These are phyloP conservation scores for Akanthomyces uredinophilus DNA, from an alignment of 2,329 filamentous ascomycete species.

Conservation along the genomic window DNA sequence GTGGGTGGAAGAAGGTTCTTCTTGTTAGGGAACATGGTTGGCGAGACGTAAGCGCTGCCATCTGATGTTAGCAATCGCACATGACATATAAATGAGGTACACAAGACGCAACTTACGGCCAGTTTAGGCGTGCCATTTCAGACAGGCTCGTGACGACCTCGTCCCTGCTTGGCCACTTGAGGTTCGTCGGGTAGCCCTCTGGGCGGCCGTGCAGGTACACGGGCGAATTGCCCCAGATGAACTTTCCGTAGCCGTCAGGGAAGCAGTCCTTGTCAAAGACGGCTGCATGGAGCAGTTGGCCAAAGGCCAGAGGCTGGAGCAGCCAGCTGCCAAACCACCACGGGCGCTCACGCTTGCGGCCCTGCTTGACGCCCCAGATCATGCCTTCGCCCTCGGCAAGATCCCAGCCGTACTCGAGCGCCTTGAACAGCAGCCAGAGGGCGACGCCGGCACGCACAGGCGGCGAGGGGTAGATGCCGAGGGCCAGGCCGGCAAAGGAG, in stretches of 20 bases:
- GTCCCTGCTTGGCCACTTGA: conserved; percentile 70
- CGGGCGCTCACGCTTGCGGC: conserved; percentile 56
- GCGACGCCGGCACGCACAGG: conserved; percentile 71
- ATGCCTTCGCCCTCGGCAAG: conserved; percentile 68
- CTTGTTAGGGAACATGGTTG: conserved; percentile 75
- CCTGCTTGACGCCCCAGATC: conserved; percentile 53
- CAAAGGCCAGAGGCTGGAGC: conserved; percentile 69
- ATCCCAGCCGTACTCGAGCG: conserved; percentile 84
- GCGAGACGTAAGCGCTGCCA: conserved; percentile 68
- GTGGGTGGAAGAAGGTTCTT: conserved; percentile 59
- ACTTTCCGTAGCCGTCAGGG: conserved; percentile 40
- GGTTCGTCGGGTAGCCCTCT: conserved; percentile 56
- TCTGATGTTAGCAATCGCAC: conserved; percentile 1
- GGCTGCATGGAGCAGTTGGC: conserved; percentile 70
- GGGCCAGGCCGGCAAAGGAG: conserved; percentile 74
- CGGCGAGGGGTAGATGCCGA: conserved; percentile 66
- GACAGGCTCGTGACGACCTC: conserved; percentile 78
- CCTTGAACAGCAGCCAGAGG: conserved; percentile 75
- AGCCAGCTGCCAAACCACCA: conserved; percentile 85
- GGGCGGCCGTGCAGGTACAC: conserved; percentile 76
- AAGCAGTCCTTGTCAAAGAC: conserved; percentile 74
- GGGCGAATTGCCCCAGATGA: conserved; percentile 65
- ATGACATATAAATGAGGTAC: background rate
- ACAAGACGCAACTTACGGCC: conserved; percentile 60
- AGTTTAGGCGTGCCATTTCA: conserved; percentile 73